phyloP scores from a whole-genome alignment of 2,329 filamentous ascomycete genomes.

The Microdochium nivale region DNA sequence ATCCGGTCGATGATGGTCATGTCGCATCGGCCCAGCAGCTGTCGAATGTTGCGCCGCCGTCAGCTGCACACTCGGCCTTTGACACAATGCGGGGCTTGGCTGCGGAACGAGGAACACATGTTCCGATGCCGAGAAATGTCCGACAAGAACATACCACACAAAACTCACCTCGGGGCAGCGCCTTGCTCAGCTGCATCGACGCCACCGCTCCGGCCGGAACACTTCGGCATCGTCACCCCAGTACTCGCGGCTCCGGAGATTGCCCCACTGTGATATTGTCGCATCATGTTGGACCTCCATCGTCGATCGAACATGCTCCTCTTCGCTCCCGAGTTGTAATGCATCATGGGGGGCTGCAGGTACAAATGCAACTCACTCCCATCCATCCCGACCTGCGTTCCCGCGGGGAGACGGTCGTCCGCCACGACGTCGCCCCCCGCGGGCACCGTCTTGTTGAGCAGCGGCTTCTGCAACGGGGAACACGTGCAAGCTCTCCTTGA shows the following conservation, averaged over 20 bases:
- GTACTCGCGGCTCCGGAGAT: slow-evolving; percentile 2
- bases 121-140: neutral
- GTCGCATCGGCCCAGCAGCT: slow-evolving; percentile 24
- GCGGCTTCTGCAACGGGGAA: slow-evolving; percentile 5
- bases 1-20: slow-evolving; percentile 23
- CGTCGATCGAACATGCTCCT: too few relatives aligned
- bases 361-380: neutral
- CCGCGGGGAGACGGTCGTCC: slow-evolving; percentile 4
- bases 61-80: neutral
- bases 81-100: neutral
- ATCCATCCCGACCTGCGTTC: slow-evolving; percentile 4
- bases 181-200: slow-evolving; percentile 6
- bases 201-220: slow-evolving; percentile 7
- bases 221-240: slow-evolving; percentile 5
- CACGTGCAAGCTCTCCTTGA: slow-evolving; percentile 6
- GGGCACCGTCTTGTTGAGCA: slow-evolving; percentile 7
- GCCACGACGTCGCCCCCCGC: slow-evolving; percentile 5
- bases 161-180: slow-evolving; percentile 5
- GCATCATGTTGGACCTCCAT: too few relatives aligned
- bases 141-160: neutral
- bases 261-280: slow-evolving; percentile 4
- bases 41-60: too few relatives aligned
- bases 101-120: neutral
- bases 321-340: neutral
- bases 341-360: neutral